Base-by-base conservation (phyloP, 2,329 filamentous ascomycete genomes). In the Stagonosporopsis vannaccii region DNA sequence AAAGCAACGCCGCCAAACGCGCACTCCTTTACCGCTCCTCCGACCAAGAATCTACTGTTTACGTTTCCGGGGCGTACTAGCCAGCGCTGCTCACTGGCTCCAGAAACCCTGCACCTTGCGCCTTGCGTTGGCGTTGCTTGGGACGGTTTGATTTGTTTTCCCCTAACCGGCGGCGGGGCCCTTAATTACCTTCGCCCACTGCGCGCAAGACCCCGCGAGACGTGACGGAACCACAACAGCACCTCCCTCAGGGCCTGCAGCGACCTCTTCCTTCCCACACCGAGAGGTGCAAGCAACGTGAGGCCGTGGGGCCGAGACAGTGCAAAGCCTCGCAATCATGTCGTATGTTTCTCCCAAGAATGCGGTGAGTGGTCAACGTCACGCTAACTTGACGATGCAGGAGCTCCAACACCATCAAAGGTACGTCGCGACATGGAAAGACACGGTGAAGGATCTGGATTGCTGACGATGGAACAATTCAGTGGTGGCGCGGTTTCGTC, bases 401-500 rank as follows among this genome's bases (percentile, higher is more conserved):
- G 66, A 78, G 76, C 69, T 78, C 71, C 66, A 80, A 80, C 68
- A 77, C 75, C 28, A 80, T 80, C 68, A 80, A 80, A 74, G 78
- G 78, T 79, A 67, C 65, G 74, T 46, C 45, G 37, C 45, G 19
- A 52, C 22, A 39, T 46, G 17, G 12, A 26, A 6, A 37, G 9
- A 6, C 39, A 41, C 19, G 2, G 26, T 3, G 17, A 17, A 50
- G 3, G 17, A 51, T 37, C 35, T 36, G 41, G 32, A 25, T 45
- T 63, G 64, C 72, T 75, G 63, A 76, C 68, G 47, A 48, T 59
- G 56, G 46, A 25, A 54, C 51, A 42, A 53, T 68, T 51, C 49
- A 91, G 95, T 99, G 77, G 93, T 99, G 77, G 94, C 94, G 82
- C 91, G 95, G 73, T 99, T 99, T 81, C 88, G 95, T 75, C 95